A percentile compares a stretch with the other conserved stretches of the same genome.
Conservation (phyloP, 768 basidiomycete genomes). For the Tubosaeta brunneosetosa region DNA sequence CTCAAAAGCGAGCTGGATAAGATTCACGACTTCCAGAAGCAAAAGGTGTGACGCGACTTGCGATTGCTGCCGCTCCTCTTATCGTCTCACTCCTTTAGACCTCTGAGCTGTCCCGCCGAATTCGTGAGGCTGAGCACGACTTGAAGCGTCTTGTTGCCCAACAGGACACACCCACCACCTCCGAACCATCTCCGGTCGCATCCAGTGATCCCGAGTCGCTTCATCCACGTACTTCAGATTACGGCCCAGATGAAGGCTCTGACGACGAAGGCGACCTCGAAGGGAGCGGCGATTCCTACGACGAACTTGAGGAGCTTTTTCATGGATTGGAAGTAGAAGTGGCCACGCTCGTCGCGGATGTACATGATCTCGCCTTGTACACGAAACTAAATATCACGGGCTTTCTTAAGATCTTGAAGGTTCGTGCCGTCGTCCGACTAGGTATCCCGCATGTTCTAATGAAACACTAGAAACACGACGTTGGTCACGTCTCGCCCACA, state of each 20-base stretch:
- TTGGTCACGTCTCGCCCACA: constrained; percentile 30
- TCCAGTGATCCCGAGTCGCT: constrained; percentile 56
- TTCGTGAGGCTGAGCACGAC: constrained; percentile 75
- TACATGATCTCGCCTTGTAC: constrained; percentile 86
- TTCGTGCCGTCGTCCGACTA: constrained; percentile 25
- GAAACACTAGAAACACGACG: constrained; percentile 80
- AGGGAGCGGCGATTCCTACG: constrained; percentile 51
- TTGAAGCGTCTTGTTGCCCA: constrained; percentile 73
- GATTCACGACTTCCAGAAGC: constrained; percentile 88
- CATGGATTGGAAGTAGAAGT: constrained; percentile 89
- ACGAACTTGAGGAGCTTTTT: constrained; percentile 82
- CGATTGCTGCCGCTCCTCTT: constrained; percentile 1
- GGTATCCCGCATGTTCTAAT: constrained; percentile 6
- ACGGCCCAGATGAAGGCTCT: constrained; percentile 63
- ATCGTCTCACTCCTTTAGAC: constrained; percentile 42
- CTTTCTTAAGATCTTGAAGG: constrained; percentile 98
- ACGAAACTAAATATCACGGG: constrained; percentile 98
- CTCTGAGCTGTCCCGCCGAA: constrained; percentile 74
- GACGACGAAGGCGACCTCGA: constrained; percentile 51
- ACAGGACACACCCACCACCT: constrained; percentile 32
- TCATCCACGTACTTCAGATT: constrained; percentile 37
- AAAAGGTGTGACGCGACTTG: constrained; percentile 53
- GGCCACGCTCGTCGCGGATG: constrained; percentile 88
- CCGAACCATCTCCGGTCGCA: constrained; percentile 21
- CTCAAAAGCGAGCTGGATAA: constrained; percentile 89